Conservation (phyloP, 257 asterid genomes). For the Cynanchum wilfordii region DNA sequence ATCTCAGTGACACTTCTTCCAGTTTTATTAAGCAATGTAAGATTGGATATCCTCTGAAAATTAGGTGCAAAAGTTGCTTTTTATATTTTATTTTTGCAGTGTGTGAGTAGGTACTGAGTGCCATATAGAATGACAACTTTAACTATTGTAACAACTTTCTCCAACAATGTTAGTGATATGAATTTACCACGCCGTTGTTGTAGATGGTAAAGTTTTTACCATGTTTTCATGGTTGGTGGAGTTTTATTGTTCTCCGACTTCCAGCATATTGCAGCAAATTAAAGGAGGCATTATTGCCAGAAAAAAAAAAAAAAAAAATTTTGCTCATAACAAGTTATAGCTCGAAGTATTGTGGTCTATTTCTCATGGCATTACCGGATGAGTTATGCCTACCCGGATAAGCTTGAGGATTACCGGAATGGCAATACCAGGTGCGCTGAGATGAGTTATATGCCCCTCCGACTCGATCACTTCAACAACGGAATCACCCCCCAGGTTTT, state of each 20-base stretch:
- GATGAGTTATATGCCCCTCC: slow-evolving; percentile 29
- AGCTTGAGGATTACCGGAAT: slow-evolving; percentile 24
- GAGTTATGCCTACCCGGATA: slow-evolving; percentile 11
- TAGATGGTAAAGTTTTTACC: background rate
- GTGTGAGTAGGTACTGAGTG: background rate
- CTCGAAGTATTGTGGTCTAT: too few species aligned
- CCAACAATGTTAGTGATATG: background rate
- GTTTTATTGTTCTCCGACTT: background rate
- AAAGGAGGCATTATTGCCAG: background rate
- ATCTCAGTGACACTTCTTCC: slow-evolving; percentile 22
- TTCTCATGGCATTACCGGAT: too few species aligned
- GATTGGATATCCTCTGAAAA: background rate
- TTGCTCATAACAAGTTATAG: too few species aligned
- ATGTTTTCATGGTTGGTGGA: background rate
- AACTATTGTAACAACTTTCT: background rate
- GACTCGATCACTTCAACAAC: slow-evolving; percentile 16
- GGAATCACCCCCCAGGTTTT: slow-evolving; percentile 23
- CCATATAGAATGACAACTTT: background rate
- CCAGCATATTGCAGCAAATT: background rate
- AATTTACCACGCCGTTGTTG: background rate
- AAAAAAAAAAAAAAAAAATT: background rate
- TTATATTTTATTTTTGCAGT: background rate
- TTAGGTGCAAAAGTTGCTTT: background rate
- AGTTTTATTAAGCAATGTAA: background rate
- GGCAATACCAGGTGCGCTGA: slow-evolving; percentile 25